Base-by-base conservation (phyloP, 371 early-diverging fungal species). In the Syncephalis fuscata region DNA sequence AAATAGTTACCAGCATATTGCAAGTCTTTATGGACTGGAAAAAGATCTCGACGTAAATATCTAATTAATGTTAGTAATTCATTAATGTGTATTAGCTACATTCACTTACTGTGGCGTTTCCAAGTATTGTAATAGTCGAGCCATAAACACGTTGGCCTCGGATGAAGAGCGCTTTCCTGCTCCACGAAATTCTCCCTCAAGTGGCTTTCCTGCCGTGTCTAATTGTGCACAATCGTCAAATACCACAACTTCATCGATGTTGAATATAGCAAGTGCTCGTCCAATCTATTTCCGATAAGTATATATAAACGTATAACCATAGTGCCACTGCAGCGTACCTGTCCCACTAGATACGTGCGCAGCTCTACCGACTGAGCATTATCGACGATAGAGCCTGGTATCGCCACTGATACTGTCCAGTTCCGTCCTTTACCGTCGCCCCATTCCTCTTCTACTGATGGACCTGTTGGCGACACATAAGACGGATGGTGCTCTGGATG, bases 331-430 rank as follows among this genome's bases (percentile, higher is more conserved):
- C 25, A 11, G 19, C 17, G 49, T 62, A 72, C 76, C 61, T 83
- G 80, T 32, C 85, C 82, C 4, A 76, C 85, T 14, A 80, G 59
- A 51, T 79, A 74, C 0, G 82, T 85, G 56, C 76, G 73, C 49
- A 85, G 53, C 53, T 85, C 82, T 23, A 72, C 57, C 1, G 76
- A 73, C 38, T 80, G 73, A 20, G 78, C 74, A 49, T 67, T 70
- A 20, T 78, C 78, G n/a, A 84, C 59, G 15, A 82, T 74, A 19
- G 76, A 75, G 11, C 77, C 73, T 1, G 85, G 81, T 40, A 84
- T 58, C 5, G 85, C 85, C 14, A 84, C 51, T 27, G 74, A 75
- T 25, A 78, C 72, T 1, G 84, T 81, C 53, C 75, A 75, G 24
- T 53, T 55, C 24, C 74, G 41, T 19, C 41, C 41, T 21, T 8